phyloP scores from a whole-genome alignment of 257 asterid species.

The Petunia axillaris region DNA sequence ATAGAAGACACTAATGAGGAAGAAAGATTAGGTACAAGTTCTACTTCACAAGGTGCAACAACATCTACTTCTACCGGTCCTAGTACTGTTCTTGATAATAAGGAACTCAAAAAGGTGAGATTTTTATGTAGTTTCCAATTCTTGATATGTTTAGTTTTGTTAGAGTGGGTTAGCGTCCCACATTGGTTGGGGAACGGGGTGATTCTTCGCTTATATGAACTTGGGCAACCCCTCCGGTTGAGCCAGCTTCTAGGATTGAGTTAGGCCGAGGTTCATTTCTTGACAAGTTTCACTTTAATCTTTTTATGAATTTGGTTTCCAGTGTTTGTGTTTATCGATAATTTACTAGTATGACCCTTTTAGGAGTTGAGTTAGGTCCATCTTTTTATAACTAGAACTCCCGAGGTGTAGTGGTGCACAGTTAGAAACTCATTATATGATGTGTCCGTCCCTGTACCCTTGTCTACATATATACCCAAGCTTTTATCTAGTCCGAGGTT shows the following conservation, averaged over 20 bases:
- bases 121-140: not conserved
- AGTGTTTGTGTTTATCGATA: not conserved
- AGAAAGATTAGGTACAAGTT: not conserved
- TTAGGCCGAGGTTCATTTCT: no score
- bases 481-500: no score
- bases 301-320: not conserved
- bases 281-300: no score
- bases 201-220: not conserved
- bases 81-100: constrained; percentile 48
- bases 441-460: no score
- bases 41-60: no score
- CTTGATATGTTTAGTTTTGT: not conserved
- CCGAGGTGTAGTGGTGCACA: no score
- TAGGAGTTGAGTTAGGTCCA: not conserved
- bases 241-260: no score
- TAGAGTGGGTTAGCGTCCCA: not conserved
- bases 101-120: constrained; percentile 76
- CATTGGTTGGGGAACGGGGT: not conserved
- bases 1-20: constrained; percentile 37
- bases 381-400: not conserved
- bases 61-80: constrained; percentile 38
- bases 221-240: not conserved
- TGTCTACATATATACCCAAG: no score
- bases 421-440: no score
- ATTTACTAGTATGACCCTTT: not conserved